Evolutionary conservation across 352 stramenopile genomes (phyloP).

Genomic region (Pythium dissimile): DNA sequence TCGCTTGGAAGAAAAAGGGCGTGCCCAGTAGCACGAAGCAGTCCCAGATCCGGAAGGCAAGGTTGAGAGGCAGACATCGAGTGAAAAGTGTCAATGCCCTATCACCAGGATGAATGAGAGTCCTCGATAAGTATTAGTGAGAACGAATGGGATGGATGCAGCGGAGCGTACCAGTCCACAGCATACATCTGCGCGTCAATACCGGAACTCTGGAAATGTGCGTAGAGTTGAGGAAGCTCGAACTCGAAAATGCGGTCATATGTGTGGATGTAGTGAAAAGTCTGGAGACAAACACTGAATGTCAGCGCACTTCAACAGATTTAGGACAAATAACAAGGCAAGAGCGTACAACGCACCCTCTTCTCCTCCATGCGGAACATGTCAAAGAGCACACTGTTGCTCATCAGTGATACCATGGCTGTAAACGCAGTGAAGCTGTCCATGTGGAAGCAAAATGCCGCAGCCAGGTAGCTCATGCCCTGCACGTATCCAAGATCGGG

Average conservation of each 20-base stretch:
- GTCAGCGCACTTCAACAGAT: neutral
- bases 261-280: conserved; percentile 78
- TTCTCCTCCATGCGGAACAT: conserved; percentile 84
- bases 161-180: conserved; percentile 64
- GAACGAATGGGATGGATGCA: neutral
- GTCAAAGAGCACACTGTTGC: conserved; percentile 82
- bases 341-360: conserved; percentile 35
- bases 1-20: conserved; percentile 86
- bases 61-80: conserved; percentile 59
- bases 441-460: conserved; percentile 83
- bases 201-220: conserved; percentile 64
- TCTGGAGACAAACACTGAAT: conserved; percentile 32
- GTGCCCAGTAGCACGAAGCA: conserved; percentile 78
- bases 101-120: neutral
- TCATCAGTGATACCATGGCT: conserved; percentile 76
- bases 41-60: conserved; percentile 80
- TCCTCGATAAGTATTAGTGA: too few species aligned
- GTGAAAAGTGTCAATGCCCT: conserved; percentile 84
- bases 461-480: conserved; percentile 87
- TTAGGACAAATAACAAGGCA: neutral
- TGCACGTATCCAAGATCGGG: conserved; percentile 84
- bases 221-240: conserved; percentile 57
- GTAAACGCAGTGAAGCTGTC: conserved; percentile 88
- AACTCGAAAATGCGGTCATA: conserved; percentile 83
- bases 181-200: conserved; percentile 88